phyloP scores from a whole-genome alignment of 2,329 filamentous ascomycete species.

The Diaporthe citriasiana region DNA sequence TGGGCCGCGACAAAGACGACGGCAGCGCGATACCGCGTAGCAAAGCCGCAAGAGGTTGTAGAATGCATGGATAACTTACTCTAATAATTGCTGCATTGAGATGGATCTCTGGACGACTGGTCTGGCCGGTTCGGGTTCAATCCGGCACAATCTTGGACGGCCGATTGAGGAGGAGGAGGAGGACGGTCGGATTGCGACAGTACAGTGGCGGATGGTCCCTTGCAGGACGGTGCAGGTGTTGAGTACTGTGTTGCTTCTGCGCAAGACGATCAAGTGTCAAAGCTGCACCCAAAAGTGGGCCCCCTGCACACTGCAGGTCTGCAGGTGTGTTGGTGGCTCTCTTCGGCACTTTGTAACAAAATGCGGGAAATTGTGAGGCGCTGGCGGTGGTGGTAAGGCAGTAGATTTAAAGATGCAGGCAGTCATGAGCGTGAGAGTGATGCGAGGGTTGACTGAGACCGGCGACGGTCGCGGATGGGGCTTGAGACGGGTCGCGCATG shows the following conservation, averaged over 20 bases:
- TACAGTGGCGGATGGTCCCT: constrained; percentile 7
- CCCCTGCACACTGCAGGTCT: constrained; percentile 28
- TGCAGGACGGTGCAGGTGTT: constrained; percentile 23
- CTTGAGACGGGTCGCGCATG: constrained; percentile 35
- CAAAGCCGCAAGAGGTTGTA: not conserved
- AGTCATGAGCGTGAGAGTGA: not conserved
- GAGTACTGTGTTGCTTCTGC: not conserved
- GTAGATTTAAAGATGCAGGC: constrained; percentile 1
- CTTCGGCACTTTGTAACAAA: constrained; percentile 4
- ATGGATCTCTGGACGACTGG: not conserved
- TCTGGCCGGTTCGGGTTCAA: not conserved
- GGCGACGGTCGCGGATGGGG: constrained; percentile 13
- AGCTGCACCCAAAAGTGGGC: constrained; percentile 25
- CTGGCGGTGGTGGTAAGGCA: not conserved
- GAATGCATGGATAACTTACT: constrained; percentile 7
- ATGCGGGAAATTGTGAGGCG: not conserved
- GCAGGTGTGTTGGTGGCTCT: constrained; percentile 8
- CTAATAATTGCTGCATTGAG: constrained; percentile 38
- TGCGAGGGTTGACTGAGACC: not conserved
- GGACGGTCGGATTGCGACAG: not conserved
- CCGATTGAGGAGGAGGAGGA: not conserved
- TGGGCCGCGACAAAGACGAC: constrained; percentile 13
- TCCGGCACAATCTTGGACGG: not conserved
- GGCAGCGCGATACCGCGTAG: not conserved
- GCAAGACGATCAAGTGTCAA: constrained; percentile 25